Evolutionary conservation across 2,329 filamentous ascomycete species (phyloP).

Genomic region (Talaromyces amestolkiae): DNA sequence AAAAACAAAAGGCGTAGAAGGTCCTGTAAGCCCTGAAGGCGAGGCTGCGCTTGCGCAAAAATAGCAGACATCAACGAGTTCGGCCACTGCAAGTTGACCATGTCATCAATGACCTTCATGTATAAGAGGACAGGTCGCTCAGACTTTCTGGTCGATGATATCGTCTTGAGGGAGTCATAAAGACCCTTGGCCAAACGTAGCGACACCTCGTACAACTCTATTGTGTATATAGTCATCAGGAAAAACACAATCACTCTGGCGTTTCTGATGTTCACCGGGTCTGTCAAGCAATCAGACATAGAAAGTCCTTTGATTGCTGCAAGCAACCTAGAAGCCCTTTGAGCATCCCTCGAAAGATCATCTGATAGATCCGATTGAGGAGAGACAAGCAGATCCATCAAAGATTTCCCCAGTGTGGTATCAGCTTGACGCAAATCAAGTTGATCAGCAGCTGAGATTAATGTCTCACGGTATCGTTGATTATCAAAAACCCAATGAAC

Average conservation of each 20-base stretch:
- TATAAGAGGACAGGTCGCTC: background rate
- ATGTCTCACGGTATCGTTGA: background rate
- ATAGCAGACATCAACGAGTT: constrained; percentile 9
- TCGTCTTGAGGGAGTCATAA: constrained; percentile 19
- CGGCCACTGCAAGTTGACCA: background rate
- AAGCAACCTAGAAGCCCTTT: constrained; percentile 22
- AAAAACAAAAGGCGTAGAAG: background rate
- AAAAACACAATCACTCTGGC: constrained; percentile 22
- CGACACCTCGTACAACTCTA: constrained; percentile 23
- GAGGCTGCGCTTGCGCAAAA: constrained; percentile 3
- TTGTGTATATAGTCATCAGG: constrained; percentile 22
- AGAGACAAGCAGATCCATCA: background rate
- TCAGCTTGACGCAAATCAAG: constrained; percentile 1
- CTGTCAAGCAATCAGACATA: constrained; percentile 19
- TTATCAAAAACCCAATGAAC: background rate
- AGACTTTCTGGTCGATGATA: background rate
- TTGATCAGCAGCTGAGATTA: background rate
- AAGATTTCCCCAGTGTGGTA: background rate
- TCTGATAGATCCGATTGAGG: background rate
- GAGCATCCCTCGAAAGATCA: constrained; percentile 19
- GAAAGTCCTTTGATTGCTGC: constrained; percentile 21
- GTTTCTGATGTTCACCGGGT: constrained; percentile 11
- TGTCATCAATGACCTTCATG: background rate
- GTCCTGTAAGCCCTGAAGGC: background rate
- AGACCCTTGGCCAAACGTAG: constrained; percentile 20